Evolutionary conservation across 2,329 filamentous ascomycete species (phyloP).

Genomic region (Fusarium tjaetaba): DNA sequence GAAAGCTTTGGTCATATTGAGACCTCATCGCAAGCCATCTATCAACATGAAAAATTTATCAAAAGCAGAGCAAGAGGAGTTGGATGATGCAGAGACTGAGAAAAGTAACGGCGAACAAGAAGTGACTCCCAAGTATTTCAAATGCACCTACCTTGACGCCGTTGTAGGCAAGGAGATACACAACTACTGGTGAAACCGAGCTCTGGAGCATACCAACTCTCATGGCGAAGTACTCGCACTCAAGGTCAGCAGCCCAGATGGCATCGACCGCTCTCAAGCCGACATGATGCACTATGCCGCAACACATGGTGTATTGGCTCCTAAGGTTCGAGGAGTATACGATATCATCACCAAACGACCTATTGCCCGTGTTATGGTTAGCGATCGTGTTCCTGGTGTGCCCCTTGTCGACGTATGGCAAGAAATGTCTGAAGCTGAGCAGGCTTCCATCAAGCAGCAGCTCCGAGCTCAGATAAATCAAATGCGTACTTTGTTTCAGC

Average conservation of each 20-base stretch:
- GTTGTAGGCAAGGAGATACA: not conserved
- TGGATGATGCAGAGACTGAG: not conserved
- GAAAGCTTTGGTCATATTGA: too few relatives aligned
- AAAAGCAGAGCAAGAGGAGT: not conserved
- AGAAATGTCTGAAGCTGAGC: not conserved
- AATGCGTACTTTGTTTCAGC: not conserved
- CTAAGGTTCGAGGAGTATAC: not conserved
- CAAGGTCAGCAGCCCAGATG: not conserved
- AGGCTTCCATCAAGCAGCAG: not conserved
- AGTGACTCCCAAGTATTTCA: not conserved
- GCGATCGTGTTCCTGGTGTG: not conserved
- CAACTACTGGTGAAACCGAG: not conserved
- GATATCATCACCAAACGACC: not conserved
- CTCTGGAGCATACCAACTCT: not conserved
- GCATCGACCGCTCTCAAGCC: not conserved
- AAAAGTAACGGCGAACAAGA: not conserved
- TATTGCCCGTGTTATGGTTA: not conserved
- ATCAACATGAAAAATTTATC: not conserved
- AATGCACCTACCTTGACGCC: not conserved
- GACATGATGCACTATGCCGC: slow-evolving; percentile 2
- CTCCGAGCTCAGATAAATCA: not conserved
- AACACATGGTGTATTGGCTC: not conserved
- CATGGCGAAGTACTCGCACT: fast-evolving
- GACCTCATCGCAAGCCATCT: fast-evolving
- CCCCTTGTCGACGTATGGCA: not conserved